These are phyloP conservation scores for Blastobotrys robertii DNA, from an alignment of 805 yeast species.

Conservation along the genomic window DNA sequence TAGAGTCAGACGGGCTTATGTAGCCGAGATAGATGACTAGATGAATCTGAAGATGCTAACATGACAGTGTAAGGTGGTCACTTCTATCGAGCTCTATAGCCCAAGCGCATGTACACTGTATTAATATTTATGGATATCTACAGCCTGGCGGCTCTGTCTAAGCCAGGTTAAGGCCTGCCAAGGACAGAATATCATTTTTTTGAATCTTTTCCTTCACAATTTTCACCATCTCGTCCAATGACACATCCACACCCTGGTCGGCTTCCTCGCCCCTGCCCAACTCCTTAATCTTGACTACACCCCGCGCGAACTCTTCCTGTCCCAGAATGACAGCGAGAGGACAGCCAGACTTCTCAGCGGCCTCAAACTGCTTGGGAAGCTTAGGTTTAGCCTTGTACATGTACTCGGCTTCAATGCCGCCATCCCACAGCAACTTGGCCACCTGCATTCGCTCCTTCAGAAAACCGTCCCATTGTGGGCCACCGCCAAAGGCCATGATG, in stretches of 20 bases:
- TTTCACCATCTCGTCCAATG: constrained; percentile 47
- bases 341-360: constrained; percentile 92
- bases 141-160: too few relatives aligned
- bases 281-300: constrained; percentile 75
- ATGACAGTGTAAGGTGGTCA: too few relatives aligned
- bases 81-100: too few relatives aligned
- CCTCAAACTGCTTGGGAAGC: constrained; percentile 92
- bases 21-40: too few relatives aligned
- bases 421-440: constrained; percentile 74
- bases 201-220: constrained; percentile 43
- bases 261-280: constrained; percentile 82
- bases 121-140: too few relatives aligned
- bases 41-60: too few relatives aligned
- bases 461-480: constrained; percentile 91
- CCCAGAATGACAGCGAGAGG: constrained; percentile 88
- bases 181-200: neutral
- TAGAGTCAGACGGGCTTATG: too few relatives aligned
- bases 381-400: constrained; percentile 89
- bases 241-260: constrained; percentile 77
- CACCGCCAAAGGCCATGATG: constrained; percentile 98
- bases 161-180: too few relatives aligned
- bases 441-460: constrained; percentile 84
- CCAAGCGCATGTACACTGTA: too few relatives aligned
- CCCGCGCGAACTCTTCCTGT: constrained; percentile 81
- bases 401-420: constrained; percentile 85